These are phyloP conservation scores for Teunomyces cretensis DNA, from an alignment of 805 yeast genomes.

Conservation along the genomic window DNA sequence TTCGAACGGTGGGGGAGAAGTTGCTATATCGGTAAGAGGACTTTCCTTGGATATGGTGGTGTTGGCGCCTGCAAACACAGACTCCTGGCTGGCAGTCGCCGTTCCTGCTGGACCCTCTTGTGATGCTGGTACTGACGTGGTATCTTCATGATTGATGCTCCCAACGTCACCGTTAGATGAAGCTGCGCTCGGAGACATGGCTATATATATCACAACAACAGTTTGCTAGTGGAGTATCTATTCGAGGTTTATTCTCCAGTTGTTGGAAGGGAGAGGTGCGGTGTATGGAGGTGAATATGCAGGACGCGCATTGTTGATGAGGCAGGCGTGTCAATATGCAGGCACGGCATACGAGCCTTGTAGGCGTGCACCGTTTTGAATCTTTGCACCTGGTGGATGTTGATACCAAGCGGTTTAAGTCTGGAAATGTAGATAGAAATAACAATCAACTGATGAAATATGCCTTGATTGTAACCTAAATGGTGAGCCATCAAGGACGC, in stretches of 20 bases:
- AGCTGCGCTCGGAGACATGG: conserved; percentile 2
- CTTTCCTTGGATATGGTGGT: conserved; percentile 28
- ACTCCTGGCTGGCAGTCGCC: neutral
- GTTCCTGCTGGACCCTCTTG: neutral
- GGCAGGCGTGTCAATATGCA: neutral
- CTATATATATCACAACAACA: neutral
- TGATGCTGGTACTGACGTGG: neutral
- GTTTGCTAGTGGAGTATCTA: neutral
- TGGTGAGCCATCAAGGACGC: too few relatives aligned
- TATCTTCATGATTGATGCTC: neutral
- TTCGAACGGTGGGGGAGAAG: conserved; percentile 41
- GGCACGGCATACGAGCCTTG: neutral
- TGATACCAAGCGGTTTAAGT: too few relatives aligned
- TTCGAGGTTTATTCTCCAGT: neutral
- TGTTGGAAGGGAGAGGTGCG: neutral
- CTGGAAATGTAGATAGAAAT: too few relatives aligned
- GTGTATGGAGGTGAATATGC: neutral
- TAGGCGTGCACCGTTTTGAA: too few relatives aligned
- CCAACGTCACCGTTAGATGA: neutral
- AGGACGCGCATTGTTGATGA: neutral
- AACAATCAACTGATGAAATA: too few relatives aligned
- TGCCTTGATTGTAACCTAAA: too few relatives aligned
- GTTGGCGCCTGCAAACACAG: conserved; percentile 4
- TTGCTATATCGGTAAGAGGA: conserved; percentile 41
- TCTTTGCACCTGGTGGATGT: too few relatives aligned